A percentile compares a stretch with the other conserved stretches of the same genome.
phyloP scores from a whole-genome alignment of 768 basidiomycete species.

The Artomyces pyxidatus region DNA sequence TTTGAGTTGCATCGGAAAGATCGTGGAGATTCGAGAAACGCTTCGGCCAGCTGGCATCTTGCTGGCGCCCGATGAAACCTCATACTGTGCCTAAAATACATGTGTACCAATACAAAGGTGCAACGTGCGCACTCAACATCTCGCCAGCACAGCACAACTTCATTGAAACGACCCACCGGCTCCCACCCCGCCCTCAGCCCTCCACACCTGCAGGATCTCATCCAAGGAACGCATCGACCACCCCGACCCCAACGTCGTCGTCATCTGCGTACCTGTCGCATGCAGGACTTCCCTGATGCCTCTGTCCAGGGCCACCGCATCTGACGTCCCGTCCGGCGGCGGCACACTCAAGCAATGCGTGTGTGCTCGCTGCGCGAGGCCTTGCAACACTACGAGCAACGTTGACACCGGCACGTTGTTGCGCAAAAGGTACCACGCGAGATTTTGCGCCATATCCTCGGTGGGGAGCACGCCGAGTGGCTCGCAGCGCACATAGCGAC shows the following conservation, averaged over 20 bases:
- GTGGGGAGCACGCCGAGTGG: slow-evolving; percentile 17
- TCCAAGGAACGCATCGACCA: slow-evolving; percentile 68
- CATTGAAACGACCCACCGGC: too few relatives aligned
- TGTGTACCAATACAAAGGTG: too few relatives aligned
- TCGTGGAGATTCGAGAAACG: too few relatives aligned
- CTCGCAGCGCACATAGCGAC: slow-evolving; percentile 51
- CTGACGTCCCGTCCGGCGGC: slow-evolving; percentile 42
- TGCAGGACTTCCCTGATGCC: slow-evolving; percentile 85
- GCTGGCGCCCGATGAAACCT: too few relatives aligned
- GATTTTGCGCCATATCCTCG: slow-evolving; percentile 25
- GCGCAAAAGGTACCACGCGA: slow-evolving; percentile 67
- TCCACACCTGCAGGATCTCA: slow-evolving; percentile 58
- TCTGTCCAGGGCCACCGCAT: slow-evolving; percentile 29
- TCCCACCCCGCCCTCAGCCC: slow-evolving; percentile 6
- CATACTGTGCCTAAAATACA: too few relatives aligned
- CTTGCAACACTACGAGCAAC: slow-evolving; percentile 51
- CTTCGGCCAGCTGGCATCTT: too few relatives aligned
- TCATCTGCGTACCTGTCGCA: slow-evolving; percentile 76
- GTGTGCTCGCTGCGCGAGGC: slow-evolving; percentile 57
- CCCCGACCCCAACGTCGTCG: slow-evolving; percentile 57
- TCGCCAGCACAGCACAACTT: too few relatives aligned
- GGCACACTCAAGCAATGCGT: slow-evolving; percentile 41
- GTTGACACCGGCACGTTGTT: slow-evolving; percentile 66
- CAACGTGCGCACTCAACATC: too few relatives aligned
- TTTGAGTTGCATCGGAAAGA: too few relatives aligned